Evolutionary conservation across 352 stramenopile species (phyloP), one percentile per base, ranked within the genome.

Genomic region (Phytophthora pluvialis): DNA sequence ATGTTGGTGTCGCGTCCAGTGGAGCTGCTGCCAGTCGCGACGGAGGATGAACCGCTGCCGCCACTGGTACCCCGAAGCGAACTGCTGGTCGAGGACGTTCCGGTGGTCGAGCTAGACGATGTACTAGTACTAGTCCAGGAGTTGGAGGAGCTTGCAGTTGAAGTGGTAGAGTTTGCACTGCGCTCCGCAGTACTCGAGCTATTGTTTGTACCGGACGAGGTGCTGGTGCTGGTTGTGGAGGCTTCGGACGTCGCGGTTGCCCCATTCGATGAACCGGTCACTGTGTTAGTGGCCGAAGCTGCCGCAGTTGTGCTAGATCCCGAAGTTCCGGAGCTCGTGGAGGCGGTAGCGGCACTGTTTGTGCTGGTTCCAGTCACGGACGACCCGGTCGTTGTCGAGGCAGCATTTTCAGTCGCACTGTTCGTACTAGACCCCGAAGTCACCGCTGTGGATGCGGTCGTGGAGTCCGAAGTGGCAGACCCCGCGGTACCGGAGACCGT

Each of bases 71-170:
- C 13, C 8, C 63, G 48, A 57, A 71, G 29, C 5, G 42, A 61
- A 50, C 35, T 66, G 48, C 33, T 66, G 18, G 47, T 44, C 21
- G 38, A 58, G 13, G 52, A 16, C 44, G 52, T 68, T 50, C 51
- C 60, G 32, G 26, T 39, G 15, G 56, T 38, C 11, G 58, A 39
- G 31, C 26, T 48, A 3, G 60, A 13, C 33, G 59, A 38, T 25
- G 29, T 21, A 21, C 21, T 21, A 21, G 21, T 21, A 21, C 21
- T 21, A 21, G 21, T 21, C 21, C 21, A 21, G 21, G 21, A 21
- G 21, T 21, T 35, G 11, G 32, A 48, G 1, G 48, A 67, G 9
- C 31, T 49, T 13, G 60, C 53, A 18, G 25, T 45, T 25, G 43
- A 11, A 56, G 33, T 35, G 26, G 31, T 44, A 15, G 48, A 59